Evolutionary conservation across 2,329 filamentous ascomycete genomes (phyloP).

Genomic region (Lachnellula subtilissima): DNA sequence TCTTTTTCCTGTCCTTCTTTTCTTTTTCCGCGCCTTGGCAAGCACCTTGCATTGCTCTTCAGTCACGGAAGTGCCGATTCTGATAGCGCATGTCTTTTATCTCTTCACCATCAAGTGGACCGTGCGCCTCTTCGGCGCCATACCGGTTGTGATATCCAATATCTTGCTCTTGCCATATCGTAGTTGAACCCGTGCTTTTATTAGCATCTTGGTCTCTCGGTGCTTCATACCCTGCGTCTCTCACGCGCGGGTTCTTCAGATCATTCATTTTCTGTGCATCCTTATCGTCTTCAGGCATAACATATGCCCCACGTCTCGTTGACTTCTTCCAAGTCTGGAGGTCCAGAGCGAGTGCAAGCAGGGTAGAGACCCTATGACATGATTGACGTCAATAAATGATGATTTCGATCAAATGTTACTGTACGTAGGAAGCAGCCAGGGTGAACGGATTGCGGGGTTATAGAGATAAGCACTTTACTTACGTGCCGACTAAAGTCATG

Average conservation of each 20-base stretch:
- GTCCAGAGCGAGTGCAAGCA: slow-evolving; percentile 24
- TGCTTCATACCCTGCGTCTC: slow-evolving; percentile 17
- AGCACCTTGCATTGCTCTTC: background rate
- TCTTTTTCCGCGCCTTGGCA: background rate
- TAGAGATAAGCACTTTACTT: slow-evolving; percentile 13
- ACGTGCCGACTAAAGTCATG: slow-evolving; percentile 27
- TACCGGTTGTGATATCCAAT: slow-evolving; percentile 27
- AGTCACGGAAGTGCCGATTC: slow-evolving; percentile 5
- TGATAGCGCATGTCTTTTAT: slow-evolving; percentile 9
- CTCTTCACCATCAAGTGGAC: slow-evolving; percentile 9
- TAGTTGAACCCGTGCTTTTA: background rate
- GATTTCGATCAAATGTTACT: background rate
- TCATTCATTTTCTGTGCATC: slow-evolving; percentile 17
- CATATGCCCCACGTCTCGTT: slow-evolving; percentile 18
- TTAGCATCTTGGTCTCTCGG: slow-evolving; percentile 7
- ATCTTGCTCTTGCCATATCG: slow-evolving; percentile 12
- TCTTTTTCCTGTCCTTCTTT: too few species aligned
- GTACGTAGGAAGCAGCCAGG: background rate
- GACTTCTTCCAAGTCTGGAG: slow-evolving; percentile 20
- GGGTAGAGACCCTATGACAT: slow-evolving; percentile 18
- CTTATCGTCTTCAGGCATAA: slow-evolving; percentile 26
- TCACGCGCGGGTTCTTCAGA: slow-evolving; percentile 11
- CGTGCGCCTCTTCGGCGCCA: slow-evolving; percentile 17
- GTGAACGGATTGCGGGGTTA: background rate
- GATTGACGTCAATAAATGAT: background rate